Conservation (phyloP, 2,329 filamentous ascomycete species). For the Neonectria sp. region DNA sequence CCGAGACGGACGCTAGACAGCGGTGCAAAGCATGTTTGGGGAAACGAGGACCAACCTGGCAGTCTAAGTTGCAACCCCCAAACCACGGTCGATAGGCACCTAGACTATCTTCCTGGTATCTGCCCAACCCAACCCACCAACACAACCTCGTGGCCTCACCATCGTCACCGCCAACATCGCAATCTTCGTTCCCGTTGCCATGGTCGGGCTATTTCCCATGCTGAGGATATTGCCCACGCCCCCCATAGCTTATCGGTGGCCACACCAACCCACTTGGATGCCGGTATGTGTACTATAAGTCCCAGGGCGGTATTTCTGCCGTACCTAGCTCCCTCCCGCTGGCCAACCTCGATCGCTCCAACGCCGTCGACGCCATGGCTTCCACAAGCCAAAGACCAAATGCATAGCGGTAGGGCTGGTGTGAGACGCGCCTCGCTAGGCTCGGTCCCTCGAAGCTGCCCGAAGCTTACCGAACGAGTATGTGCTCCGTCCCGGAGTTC, state of each 20-base stretch:
- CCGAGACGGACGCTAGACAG: slow-evolving; percentile 27
- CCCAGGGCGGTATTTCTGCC: not conserved
- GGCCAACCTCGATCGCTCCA: not conserved
- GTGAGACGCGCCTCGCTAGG: slow-evolving; percentile 10
- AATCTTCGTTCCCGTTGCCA: slow-evolving; percentile 1
- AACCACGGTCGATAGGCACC: not conserved
- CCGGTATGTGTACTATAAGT: not conserved
- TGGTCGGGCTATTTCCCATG: not conserved
- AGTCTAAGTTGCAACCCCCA: not conserved
- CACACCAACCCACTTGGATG: not conserved
- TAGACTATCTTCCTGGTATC: too few species aligned
- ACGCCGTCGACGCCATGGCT: not conserved
- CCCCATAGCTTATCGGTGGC: not conserved
- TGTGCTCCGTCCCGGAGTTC: slow-evolving; percentile 27
- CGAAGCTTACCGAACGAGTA: slow-evolving; percentile 33
- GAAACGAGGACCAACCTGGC: slow-evolving; percentile 12
- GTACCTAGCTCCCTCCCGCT: not conserved
- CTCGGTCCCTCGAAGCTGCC: not conserved
- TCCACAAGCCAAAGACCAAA: not conserved
- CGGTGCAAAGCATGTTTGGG: slow-evolving; percentile 31
- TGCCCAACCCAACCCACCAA: not conserved
- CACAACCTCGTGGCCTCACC: slow-evolving; percentile 12
- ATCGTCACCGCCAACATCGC: not conserved
- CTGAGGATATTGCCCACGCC: not conserved
- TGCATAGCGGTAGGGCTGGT: slow-evolving; percentile 1